These are phyloP conservation scores for Colletotrichum theobromicola DNA, from an alignment of 2,329 filamentous ascomycete genomes.

Conservation along the genomic window DNA sequence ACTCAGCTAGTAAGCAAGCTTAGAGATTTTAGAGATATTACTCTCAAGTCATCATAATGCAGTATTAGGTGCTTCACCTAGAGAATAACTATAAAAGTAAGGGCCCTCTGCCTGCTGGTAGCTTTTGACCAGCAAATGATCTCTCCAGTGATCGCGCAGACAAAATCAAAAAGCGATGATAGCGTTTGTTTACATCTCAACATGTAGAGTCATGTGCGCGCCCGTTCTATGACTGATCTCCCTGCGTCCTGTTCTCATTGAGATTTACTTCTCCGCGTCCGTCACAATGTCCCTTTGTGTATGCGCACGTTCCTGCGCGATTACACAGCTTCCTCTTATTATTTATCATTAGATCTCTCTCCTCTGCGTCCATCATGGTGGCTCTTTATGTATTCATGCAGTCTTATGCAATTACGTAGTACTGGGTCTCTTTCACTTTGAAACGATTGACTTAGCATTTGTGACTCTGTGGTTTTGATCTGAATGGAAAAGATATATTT, in stretches of 20 bases:
- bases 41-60: background rate
- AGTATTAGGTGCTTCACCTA: background rate
- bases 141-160: background rate
- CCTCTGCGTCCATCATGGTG: too few relatives aligned
- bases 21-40: background rate
- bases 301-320: accelerated
- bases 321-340: too few relatives aligned
- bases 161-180: too few relatives aligned
- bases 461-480: too few relatives aligned
- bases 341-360: too few relatives aligned
- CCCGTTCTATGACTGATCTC: background rate
- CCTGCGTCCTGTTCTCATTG: background rate
- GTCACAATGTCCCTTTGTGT: background rate
- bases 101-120: background rate
- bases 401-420: too few relatives aligned
- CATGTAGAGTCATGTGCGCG: accelerated
- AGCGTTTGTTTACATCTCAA: too few relatives aligned
- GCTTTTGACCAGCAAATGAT: background rate
- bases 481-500: background rate
- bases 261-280: background rate
- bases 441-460: too few relatives aligned
- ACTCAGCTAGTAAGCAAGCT: background rate
- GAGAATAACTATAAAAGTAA: background rate
- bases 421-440: too few relatives aligned
- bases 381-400: too few relatives aligned